A percentile compares a stretch with the other conserved stretches of the same genome.
phyloP scores from a whole-genome alignment of 2,329 filamentous ascomycete genomes.

The Sporothrix protearum region DNA sequence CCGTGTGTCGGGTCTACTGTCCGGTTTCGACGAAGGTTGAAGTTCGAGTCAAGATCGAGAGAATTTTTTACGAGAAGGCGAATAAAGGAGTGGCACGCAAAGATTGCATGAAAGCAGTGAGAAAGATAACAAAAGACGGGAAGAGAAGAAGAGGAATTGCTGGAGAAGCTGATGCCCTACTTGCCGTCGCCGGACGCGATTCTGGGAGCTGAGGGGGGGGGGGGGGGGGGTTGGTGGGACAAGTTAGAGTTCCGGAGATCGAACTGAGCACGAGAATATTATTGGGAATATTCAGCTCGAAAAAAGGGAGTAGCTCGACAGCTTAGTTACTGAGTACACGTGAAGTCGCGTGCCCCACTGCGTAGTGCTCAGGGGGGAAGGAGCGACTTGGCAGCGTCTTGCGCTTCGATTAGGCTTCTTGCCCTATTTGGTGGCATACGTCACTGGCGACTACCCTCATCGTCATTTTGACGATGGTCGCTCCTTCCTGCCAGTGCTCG shows the following conservation, averaged over 20 bases:
- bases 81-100: background rate
- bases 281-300: background rate
- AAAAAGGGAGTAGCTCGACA: conserved; percentile 11
- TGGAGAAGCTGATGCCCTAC: conserved; percentile 1
- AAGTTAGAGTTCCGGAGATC: background rate
- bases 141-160: background rate
- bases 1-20: too few species aligned
- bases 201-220: background rate
- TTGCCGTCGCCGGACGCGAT: background rate
- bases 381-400: background rate
- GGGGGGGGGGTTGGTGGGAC: background rate
- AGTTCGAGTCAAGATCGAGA: background rate
- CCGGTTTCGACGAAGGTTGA: background rate
- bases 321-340: background rate
- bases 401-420: background rate
- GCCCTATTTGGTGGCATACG: background rate
- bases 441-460: background rate
- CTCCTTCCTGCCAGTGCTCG: background rate
- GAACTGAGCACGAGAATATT: background rate
- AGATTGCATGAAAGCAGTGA: background rate
- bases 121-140: background rate
- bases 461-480: background rate
- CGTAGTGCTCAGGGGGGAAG: background rate
- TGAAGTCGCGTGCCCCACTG: conserved; percentile 8
- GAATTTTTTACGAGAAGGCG: background rate